phyloP scores from a whole-genome alignment of 2,329 filamentous ascomycete genomes.

The Thielaviopsis ethacetica region DNA sequence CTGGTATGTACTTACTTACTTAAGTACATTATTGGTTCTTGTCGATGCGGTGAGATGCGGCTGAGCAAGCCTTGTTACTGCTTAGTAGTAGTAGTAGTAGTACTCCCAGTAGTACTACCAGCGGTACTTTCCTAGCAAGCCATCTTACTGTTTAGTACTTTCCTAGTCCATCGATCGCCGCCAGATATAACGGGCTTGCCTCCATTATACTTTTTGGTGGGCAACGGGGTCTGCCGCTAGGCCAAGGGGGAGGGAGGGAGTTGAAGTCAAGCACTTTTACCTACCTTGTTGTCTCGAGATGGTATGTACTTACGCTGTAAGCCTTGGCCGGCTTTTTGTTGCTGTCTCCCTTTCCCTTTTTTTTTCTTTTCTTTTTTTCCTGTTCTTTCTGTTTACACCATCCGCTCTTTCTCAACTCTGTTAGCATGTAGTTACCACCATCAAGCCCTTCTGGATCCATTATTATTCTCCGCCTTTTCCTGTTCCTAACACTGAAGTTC shows the following conservation, averaged over 20 bases:
- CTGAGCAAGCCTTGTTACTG: no score
- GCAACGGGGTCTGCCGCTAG: no score
- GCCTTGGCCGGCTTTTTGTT: not conserved
- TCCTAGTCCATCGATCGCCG: no score
- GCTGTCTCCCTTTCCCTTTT: not conserved
- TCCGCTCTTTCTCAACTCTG: no score
- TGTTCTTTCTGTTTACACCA: not conserved
- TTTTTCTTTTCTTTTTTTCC: not conserved
- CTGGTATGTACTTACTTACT: no score
- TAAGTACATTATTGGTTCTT: no score
- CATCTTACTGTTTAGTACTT: no score
- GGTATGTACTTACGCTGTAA: not conserved
- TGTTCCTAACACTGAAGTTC: not conserved
- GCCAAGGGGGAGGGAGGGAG: not conserved
- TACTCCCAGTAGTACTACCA: no score
- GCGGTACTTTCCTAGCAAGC: no score
- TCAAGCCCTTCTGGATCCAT: not conserved
- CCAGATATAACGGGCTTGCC: not conserved
- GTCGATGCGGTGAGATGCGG: no score
- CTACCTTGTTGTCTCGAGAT: not conserved
- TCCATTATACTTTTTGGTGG: not conserved
- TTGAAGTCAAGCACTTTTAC: not conserved
- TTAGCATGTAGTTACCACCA: not conserved
- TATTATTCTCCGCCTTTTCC: not conserved
- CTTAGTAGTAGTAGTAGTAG: no score